Conservation (phyloP, 176 grass and related monocot genomes). For the Oryza glaberrima region DNA sequence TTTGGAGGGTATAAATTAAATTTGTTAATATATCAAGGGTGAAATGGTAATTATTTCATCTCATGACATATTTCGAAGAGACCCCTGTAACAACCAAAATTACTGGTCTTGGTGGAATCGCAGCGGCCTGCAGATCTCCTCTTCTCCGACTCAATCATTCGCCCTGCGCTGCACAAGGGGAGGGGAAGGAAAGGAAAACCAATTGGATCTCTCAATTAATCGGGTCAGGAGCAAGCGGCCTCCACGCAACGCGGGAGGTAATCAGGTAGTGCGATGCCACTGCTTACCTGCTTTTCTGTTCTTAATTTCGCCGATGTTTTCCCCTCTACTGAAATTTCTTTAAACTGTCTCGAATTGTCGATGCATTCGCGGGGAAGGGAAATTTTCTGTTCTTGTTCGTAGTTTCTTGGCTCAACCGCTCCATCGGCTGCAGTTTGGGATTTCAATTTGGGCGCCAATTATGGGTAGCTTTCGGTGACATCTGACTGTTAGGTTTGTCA, state of each 20-base stretch:
- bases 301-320: not conserved
- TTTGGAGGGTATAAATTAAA: not conserved
- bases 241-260: not conserved
- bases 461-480: not conserved
- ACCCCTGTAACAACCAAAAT: not conserved
- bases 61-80: not conserved
- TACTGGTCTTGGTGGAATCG: not conserved
- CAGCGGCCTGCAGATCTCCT: not conserved
- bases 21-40: not conserved
- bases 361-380: not conserved
- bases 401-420: not conserved
- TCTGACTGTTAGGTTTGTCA: not conserved
- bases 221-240: not conserved
- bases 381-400: not conserved
- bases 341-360: not conserved
- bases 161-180: not conserved
- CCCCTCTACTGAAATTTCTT: not conserved
- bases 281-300: not conserved
- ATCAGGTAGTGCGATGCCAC: not conserved
- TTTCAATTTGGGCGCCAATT: not conserved
- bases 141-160: not conserved
- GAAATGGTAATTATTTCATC: not conserved
- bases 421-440: not conserved
- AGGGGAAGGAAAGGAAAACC: not conserved
- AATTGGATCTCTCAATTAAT: not conserved